Percentiles rank a stretch among this genome's conserved stretches.
Conservation (phyloP, 176 grass and related monocot species). For the Musa beccarii region DNA sequence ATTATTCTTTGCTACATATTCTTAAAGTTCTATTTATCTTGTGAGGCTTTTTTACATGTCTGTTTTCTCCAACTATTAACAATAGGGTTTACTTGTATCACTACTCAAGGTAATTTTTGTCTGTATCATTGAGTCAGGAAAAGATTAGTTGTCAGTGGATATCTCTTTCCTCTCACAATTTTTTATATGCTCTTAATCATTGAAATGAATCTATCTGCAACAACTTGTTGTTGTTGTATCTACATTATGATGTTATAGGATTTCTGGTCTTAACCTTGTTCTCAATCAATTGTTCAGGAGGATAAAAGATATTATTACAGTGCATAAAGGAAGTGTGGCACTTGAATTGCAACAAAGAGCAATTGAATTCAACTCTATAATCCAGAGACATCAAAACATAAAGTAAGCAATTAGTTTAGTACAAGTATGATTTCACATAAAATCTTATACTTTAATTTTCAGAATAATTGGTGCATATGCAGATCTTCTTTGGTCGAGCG, state of each 20-base stretch:
- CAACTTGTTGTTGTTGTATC: no score
- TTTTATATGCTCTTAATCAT: no score
- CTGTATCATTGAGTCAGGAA: no score
- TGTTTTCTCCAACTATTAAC: no score
- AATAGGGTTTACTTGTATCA: no score
- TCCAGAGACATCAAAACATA: slow-evolving; percentile 85
- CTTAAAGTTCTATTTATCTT: no score
- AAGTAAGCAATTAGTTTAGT: slow-evolving; percentile 42
- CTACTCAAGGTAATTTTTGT: no score
- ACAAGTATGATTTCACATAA: neutral
- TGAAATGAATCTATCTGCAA: no score
- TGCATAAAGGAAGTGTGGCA: slow-evolving; percentile 75
- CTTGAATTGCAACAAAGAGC: slow-evolving; percentile 98
- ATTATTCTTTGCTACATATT: no score
- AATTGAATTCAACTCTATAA: slow-evolving; percentile 95
- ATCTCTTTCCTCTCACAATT: no score
- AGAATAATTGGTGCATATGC: slow-evolving; percentile 18
- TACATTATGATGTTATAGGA: neutral
- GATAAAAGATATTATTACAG: slow-evolving; percentile 63
- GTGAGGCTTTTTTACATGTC: no score
- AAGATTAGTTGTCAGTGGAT: no score
- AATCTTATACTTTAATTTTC: neutral
- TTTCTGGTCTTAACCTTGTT: neutral
- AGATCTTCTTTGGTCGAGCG: slow-evolving; percentile 94
- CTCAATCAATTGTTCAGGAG: slow-evolving; percentile 47